Conservation (phyloP, 768 basidiomycete genomes). For the Lactarius deliciosus region DNA sequence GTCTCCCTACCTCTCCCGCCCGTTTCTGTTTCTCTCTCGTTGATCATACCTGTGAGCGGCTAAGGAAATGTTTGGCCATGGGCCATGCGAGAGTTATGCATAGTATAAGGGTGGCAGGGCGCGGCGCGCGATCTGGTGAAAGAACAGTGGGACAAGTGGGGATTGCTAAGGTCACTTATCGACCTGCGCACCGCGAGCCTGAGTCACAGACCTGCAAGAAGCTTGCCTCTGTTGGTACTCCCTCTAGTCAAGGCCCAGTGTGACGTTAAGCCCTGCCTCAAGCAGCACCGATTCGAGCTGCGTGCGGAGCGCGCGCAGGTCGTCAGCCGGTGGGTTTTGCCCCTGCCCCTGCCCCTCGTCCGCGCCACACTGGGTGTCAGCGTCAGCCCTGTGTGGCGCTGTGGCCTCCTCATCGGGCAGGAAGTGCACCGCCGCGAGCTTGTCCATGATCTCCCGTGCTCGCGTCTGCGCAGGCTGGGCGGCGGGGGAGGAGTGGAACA, state of each 20-base stretch:
- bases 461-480: background rate
- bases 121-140: background rate
- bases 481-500: slow-evolving; percentile 20
- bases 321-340: background rate
- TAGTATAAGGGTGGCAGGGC: background rate
- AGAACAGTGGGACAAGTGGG: background rate
- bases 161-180: background rate
- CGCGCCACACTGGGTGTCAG: too few relatives aligned
- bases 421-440: slow-evolving; percentile 62
- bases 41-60: too few relatives aligned
- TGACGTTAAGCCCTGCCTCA: slow-evolving; percentile 11
- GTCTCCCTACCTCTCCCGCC: too few relatives aligned
- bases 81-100: background rate
- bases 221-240: background rate
- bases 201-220: background rate
- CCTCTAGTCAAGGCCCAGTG: background rate
- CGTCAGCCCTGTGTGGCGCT: background rate
- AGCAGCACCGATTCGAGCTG: slow-evolving; percentile 12
- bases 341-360: background rate
- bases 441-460: slow-evolving; percentile 49
- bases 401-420: slow-evolving; percentile 66
- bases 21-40: too few relatives aligned
- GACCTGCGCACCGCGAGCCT: background rate
- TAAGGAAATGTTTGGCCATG: background rate
- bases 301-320: slow-evolving; percentile 12